Evolutionary conservation across 305 asterid species (phyloP), one percentile per base, ranked within the genome.

Genomic region (Stenogyne calaminthoides): DNA sequence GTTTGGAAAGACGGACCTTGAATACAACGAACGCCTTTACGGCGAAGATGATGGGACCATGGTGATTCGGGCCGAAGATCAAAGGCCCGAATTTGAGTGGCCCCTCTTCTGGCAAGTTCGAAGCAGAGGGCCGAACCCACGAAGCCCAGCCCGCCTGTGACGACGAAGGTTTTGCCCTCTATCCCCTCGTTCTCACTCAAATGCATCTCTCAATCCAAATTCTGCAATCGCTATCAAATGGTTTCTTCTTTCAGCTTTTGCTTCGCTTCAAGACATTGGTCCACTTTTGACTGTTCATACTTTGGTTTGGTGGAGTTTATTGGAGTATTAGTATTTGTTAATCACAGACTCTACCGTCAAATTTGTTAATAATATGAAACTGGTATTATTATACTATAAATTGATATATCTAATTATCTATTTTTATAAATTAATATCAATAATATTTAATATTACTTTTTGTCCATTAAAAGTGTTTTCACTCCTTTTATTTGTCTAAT

Each of bases 161-260:
- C 97, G 62, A 89, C 89, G 68, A 95, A 92, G 74, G 77, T 80
- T 19, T 85, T 80, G 16, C 85, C 81, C 83, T 95, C 96, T 4
- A 95, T 89, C 25, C 99, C 99, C 76, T 95, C 99, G 69, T 89
- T 90, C 87, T 92, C 99, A 82, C 97, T 95, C 75, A 92, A 81
- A 87, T 95, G 94, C 99, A 95, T 95, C 76, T 25, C 2, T 25
- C 29, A 69, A 67, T 70, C 64, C 73, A n/a, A n/a, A n/a, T 37
- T 40, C 52, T 10, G n/a, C 46, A 37, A 54, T 56, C 40, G 70
- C 0, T 49, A 0, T 10, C 5, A 11, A 27, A 25, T 3, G 18
- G 29, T 25, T 25, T n/a, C 36, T 73, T 61, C 51, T 56, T 47
- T n/a, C 64, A 70, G 8, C 27, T 32, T n/a, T 7, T 8, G 46